Evolutionary conservation across 176 grass and related monocot genomes (phyloP), one percentile per base, ranked within the genome.

Genomic region (Aegilops tauschii): DNA sequence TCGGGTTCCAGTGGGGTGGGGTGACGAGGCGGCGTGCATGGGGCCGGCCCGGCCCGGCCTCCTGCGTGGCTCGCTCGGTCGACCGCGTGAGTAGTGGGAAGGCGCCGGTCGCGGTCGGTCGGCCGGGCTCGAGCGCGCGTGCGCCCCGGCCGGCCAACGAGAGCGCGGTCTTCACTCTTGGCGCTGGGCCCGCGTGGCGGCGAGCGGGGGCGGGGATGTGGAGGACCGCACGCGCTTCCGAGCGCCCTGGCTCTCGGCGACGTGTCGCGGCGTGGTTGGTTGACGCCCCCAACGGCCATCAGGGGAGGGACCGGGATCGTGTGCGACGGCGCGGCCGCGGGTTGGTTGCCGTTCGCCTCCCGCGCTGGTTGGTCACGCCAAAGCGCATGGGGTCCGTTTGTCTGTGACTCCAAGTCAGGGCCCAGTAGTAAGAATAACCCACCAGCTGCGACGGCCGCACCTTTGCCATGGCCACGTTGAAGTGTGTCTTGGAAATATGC

Each of bases 1-100:
- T 45, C 42, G 3, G 42, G 42, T 45, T 45, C 18, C 31, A 87
- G 79, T 87, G 86, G 47, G 31, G 79, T 87, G 86, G 45, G 32
- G 67, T 29, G 54, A 76, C 79, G 78, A 66, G 59, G 25, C 35
- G 21, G 50, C 73, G 4, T 58, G 16, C 14, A 45, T 31, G 70
- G 49, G 16, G 79, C 71, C 47, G 13, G 47, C 13, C 47, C 5
- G 50, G 11, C 86, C 71, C 49, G 14, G 49, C 14, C 49, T 13
- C 4, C 13, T 52, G 49, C 14, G 3, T 52, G 14, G 49, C 49
- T 52, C 49, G 47, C 37, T 35, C 12, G 39, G 58, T 18, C 76
- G 82, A 63, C 82, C 65, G 84, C 76, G 54, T 65, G 63, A 17
- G 16, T 50, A 16, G 49, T 54, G 50, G 50, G 61, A 68, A 25